Base-by-base conservation (phyloP, 768 basidiomycete genomes). In the Lactarius quietus region DNA sequence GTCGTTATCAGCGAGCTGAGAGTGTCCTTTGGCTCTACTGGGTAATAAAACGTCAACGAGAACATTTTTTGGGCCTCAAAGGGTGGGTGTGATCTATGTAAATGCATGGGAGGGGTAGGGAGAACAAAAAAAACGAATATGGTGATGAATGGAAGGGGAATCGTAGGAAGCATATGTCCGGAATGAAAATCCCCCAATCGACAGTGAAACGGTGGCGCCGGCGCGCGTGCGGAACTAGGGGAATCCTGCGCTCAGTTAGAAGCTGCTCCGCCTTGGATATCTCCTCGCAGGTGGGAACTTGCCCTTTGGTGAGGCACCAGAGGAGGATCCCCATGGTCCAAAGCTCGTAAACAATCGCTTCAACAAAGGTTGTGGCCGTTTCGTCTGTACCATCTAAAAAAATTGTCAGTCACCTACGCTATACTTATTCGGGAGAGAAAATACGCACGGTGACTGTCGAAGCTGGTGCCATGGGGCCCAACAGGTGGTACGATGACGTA, bases 331-430 rank as follows among this genome's bases (percentile, higher is more conserved):
- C 65, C 65, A 66, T 2, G 68, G 62, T 2, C 60, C 65, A 14
- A 68, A 58, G 36, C 56, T 68, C 10, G 66, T 66, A 20, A 69
- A 51, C 1, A 69, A 36, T 54, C 68, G 68, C 62, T 69, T 69
- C 28, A 69, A 54, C 8, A 69, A 66, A 12, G 68, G 68, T 26
- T 63, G 62, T 29, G 58, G 20, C 45, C 62, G 58, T 63, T 68
- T 62, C 2, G 55, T 52, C 39, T 62, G 58, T 35, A 53, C 57
- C 33, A 61, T 43, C 65, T 61, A 36, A 45, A 45, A 52, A 54
- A 33, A 33, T 5, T 12, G 48, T 48, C 51, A 48, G 51, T 20
- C 35, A 57, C 58, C 23, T 2, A n/a, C 55, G 31, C 23, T 48
- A 62, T 23, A 36, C 36, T 48, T 31, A 29, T 31, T 43, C 61